Conservation (phyloP, 1,139 yeast species). For the Arxiozyma bovina region DNA sequence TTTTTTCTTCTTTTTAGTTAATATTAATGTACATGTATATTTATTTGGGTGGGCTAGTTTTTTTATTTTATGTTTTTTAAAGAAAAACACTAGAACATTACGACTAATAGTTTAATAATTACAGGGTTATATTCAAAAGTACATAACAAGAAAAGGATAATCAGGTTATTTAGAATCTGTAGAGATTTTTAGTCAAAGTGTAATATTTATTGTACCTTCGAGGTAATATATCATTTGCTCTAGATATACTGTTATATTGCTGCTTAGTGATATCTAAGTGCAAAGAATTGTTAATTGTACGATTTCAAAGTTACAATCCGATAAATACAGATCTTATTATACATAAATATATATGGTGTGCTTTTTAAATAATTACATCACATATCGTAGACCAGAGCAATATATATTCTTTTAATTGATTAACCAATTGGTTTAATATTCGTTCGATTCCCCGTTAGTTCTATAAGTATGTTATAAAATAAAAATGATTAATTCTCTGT, state of each 20-base stretch:
- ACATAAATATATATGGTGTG: background rate
- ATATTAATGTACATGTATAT: background rate
- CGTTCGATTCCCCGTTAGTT: background rate
- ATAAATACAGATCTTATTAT: no score
- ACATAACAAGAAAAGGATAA: background rate
- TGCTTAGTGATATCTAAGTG: no score
- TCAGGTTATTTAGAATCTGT: no score
- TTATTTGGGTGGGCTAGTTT: background rate
- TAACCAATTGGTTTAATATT: background rate
- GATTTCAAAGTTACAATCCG: no score
- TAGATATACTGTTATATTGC: background rate
- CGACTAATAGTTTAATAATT: no score
- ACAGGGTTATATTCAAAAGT: no score
- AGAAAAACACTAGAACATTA: background rate
- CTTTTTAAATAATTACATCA: background rate
- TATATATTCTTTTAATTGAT: background rate
- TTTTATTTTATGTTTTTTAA: background rate
- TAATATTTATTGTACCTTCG: background rate
- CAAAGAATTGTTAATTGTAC: background rate
- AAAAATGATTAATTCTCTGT: constrained; percentile 33
- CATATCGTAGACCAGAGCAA: background rate
- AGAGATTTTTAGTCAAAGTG: background rate
- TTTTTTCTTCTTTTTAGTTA: background rate
- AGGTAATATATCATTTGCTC: no score
- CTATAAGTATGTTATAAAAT: constrained; percentile 7